A percentile compares a stretch with the other conserved stretches of the same genome.
phyloP scores from a whole-genome alignment of 1,139 yeast genomes.

The Zhuliangozyma blackwelliae region DNA sequence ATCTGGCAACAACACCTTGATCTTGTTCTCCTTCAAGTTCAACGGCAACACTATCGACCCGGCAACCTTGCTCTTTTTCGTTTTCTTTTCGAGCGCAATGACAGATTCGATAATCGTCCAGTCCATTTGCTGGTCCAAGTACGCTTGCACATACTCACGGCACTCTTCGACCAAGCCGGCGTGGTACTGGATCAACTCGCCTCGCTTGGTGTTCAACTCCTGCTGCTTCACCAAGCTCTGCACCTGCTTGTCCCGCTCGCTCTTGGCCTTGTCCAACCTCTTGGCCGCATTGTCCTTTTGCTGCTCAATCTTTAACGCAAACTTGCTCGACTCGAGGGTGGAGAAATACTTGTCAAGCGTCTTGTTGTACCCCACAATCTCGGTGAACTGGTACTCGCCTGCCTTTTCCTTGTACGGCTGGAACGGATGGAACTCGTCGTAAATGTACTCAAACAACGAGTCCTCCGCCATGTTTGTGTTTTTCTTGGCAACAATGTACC shows the following conservation, averaged over 20 bases:
- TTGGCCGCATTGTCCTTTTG: conserved; percentile 73
- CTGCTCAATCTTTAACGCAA: conserved; percentile 44
- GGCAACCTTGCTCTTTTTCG: conserved; percentile 62
- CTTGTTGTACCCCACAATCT: conserved; percentile 62
- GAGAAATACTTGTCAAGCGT: conserved; percentile 85
- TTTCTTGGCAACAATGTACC: conserved; percentile 63
- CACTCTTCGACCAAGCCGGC: conserved; percentile 74
- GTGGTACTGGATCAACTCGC: conserved; percentile 66
- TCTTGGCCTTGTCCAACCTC: conserved; percentile 68
- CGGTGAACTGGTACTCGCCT: conserved; percentile 29
- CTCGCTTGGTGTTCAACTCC: conserved; percentile 59
- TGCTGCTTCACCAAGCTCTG: conserved; percentile 65
- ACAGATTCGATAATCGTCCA: conserved; percentile 86
- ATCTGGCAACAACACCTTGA: conserved; percentile 57
- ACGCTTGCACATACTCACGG: conserved; percentile 57
- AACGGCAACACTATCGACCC: conserved; percentile 61
- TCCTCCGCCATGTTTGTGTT: conserved; percentile 40
- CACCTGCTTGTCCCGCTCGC: conserved; percentile 70
- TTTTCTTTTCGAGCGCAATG: conserved; percentile 61
- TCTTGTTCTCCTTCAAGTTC: conserved; percentile 64
- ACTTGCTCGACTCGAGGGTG: conserved; percentile 76
- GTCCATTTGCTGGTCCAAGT: conserved; percentile 85
- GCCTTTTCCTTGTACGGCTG: conserved; percentile 46
- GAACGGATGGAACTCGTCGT: conserved; percentile 86
- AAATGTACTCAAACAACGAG: conserved; percentile 41